Conservation (phyloP, 352 stramenopile species). For the Pythium phragmitis region DNA sequence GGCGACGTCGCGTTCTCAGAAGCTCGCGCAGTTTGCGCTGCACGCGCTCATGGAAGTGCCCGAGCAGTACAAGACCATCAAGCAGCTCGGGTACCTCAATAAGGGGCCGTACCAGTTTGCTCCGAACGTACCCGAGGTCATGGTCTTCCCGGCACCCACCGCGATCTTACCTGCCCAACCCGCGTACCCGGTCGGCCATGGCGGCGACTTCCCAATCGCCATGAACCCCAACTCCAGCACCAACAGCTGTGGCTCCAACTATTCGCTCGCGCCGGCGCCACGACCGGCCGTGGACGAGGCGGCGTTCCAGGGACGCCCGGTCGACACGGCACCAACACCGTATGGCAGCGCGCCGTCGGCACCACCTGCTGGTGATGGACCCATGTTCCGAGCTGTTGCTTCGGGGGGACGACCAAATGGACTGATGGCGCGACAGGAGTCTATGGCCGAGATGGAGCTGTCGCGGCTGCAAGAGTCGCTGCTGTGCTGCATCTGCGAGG, state of each 20-base stretch:
- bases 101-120: conserved; percentile 45
- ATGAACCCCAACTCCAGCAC: not conserved
- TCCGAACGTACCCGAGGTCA: conserved; percentile 56
- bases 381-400: not conserved
- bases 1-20: conserved; percentile 31
- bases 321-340: not conserved
- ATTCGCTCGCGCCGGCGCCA: conserved; percentile 23
- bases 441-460: conserved; percentile 57
- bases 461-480: conserved; percentile 58
- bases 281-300: not conserved
- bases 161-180: conserved; percentile 10
- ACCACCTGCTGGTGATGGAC: not conserved
- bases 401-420: conserved; percentile 2
- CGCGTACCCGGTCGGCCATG: conserved; percentile 7
- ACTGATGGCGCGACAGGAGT: conserved; percentile 28
- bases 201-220: not conserved
- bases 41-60: conserved; percentile 86
- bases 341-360: conserved; percentile 9
- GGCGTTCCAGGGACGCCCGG: conserved; percentile 6
- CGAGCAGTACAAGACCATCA: conserved; percentile 79
- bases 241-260: conserved; percentile 23
- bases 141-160: conserved; percentile 45
- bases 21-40: conserved; percentile 76
- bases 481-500: conserved; percentile 75
- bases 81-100: conserved; percentile 62